Conservation (phyloP, 176 grass and related monocot genomes). For the Oryza punctata region DNA sequence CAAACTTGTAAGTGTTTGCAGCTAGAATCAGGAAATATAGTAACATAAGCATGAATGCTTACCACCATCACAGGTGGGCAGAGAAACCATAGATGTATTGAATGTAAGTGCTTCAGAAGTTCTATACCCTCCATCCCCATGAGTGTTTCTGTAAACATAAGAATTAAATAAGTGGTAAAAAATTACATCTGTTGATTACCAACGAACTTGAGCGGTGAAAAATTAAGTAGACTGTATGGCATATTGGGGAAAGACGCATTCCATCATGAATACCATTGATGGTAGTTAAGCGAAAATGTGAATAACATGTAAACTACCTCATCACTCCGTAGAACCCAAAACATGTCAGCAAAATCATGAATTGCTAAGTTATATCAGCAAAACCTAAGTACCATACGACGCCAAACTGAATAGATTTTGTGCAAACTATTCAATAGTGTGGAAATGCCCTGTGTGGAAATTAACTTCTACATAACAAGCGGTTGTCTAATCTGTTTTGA, state of each 20-base stretch:
- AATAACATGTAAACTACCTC: neutral
- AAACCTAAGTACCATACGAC: neutral
- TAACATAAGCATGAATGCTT: slow-evolving; percentile 30
- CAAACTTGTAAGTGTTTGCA: slow-evolving; percentile 30
- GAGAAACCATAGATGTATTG: slow-evolving; percentile 58
- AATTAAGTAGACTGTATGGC: neutral
- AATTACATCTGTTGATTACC: neutral
- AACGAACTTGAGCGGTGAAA: neutral
- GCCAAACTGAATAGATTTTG: neutral
- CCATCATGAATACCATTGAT: slow-evolving; percentile 14
- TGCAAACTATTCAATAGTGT: neutral
- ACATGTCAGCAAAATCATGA: neutral
- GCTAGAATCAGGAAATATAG: slow-evolving; percentile 23
- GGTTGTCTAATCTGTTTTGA: neutral
- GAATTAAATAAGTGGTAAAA: neutral
- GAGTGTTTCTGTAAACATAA: slow-evolving; percentile 47
- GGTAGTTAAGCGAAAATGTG: neutral
- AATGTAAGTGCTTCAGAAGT: slow-evolving; percentile 49
- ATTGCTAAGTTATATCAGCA: neutral
- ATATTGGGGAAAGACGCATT: neutral
- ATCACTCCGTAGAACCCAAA: neutral
- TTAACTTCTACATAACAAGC: neutral
- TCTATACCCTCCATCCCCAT: slow-evolving; percentile 47
- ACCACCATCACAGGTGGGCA: slow-evolving; percentile 78
- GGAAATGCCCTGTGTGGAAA: neutral